Evolutionary conservation across 2,329 filamentous ascomycete species (phyloP).

Genomic region (Achaetomium macrosporum): DNA sequence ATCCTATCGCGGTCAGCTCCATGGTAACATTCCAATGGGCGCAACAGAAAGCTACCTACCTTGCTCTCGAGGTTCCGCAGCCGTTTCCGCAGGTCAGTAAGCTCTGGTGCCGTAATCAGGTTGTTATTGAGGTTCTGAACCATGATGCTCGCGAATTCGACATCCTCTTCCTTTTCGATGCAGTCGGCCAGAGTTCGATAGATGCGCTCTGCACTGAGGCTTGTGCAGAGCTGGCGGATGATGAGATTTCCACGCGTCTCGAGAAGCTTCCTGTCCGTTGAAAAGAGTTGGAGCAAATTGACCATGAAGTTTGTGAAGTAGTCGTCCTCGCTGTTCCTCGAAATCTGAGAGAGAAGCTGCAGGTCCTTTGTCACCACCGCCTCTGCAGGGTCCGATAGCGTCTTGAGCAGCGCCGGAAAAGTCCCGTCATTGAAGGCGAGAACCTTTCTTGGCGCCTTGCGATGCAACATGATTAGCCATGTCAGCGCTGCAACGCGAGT

Average conservation of each 20-base stretch:
- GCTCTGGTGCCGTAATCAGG: conserved; percentile 90
- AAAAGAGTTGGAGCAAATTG: conserved; percentile 89
- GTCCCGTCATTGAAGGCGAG: conserved; percentile 95
- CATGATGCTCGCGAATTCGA: conserved; percentile 99
- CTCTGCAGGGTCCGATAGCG: conserved; percentile 89
- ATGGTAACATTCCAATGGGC: neutral
- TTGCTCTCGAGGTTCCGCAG: conserved; percentile 85
- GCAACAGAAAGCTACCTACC: conserved; percentile 37
- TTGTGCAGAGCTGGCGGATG: conserved; percentile 89
- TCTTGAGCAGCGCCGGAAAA: conserved; percentile 93
- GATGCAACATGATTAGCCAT: conserved; percentile 96
- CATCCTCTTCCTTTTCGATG: conserved; percentile 94
- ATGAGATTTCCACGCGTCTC: conserved; percentile 94
- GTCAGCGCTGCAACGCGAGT: conserved; percentile 89
- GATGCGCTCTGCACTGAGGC: conserved; percentile 87
- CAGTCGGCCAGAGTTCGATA: conserved; percentile 94
- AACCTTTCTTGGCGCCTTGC: conserved; percentile 88
- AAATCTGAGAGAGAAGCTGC: conserved; percentile 91
- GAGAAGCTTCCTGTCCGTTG: conserved; percentile 82
- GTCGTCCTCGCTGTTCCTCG: conserved; percentile 90
- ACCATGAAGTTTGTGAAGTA: conserved; percentile 99
- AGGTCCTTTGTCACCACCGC: conserved; percentile 93
- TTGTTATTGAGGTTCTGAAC: conserved; percentile 99
- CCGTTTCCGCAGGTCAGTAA: conserved; percentile 83
- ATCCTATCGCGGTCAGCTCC: conserved; percentile 49